phyloP scores from a whole-genome alignment of 345 rosid species.

The Limnanthes douglasii region DNA sequence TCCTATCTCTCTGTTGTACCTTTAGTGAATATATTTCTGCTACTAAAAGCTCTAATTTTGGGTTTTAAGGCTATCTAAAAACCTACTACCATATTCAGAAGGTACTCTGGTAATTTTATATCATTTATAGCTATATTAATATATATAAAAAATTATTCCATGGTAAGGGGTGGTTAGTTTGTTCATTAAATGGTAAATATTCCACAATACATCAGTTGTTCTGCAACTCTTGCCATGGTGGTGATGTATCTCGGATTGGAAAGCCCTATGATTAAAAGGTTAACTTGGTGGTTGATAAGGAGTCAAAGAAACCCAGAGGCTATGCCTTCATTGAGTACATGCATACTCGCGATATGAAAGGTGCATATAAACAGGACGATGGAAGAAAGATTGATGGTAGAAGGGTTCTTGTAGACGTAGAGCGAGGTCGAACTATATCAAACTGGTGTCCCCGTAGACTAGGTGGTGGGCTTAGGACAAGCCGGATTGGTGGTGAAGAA shows the following conservation, averaged over 20 bases:
- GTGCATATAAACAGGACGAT: conserved; percentile 99
- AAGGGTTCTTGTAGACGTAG: conserved; percentile 98
- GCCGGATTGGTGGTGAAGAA: conserved; percentile 82
- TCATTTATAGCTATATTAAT: conserved; percentile 20
- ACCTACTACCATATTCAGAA: conserved; percentile 64
- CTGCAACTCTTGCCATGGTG: conserved; percentile 92
- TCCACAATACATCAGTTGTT: conserved; percentile 57
- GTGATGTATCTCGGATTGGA: conserved; percentile 74
- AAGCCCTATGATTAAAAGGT: conserved; percentile 84
- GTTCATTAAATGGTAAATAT: conserved; percentile 53
- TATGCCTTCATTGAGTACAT: conserved; percentile 89
- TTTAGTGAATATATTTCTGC: conserved; percentile 28
- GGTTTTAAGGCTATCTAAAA: conserved; percentile 64
- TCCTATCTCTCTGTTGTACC: conserved; percentile 33
- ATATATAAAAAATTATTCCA: conserved; percentile 44
- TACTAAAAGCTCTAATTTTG: conserved; percentile 45
- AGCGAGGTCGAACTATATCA: conserved; percentile 97
- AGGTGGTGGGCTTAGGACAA: conserved; percentile 98
- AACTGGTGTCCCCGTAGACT: conserved; percentile 99
- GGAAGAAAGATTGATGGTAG: conserved; percentile 95
- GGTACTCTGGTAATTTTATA: conserved; percentile 61
- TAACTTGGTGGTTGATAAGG: conserved; percentile 66
- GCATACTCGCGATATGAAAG: conserved; percentile 98
- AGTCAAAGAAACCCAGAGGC: conserved; percentile 79
- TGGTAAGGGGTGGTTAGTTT: conserved; percentile 95